phyloP scores from a whole-genome alignment of 805 yeast genomes.

The Yarrowia sp. region DNA sequence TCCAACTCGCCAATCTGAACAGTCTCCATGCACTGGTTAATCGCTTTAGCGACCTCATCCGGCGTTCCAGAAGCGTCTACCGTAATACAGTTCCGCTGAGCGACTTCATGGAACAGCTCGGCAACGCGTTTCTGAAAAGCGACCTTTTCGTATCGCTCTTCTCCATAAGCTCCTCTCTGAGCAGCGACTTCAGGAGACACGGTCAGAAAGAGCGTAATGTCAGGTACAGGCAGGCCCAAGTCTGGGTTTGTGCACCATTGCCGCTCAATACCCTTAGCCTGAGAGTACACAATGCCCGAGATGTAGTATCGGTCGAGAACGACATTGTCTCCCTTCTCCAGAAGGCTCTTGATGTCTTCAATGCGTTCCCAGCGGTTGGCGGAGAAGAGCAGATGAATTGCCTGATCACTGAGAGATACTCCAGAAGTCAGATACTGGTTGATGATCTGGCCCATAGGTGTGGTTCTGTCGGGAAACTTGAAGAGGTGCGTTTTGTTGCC shows the following conservation, averaged over 20 bases:
- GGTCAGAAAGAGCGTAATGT: slow-evolving; percentile 72
- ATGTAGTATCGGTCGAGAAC: slow-evolving; percentile 85
- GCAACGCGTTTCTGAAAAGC: slow-evolving; percentile 76
- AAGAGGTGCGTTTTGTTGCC: slow-evolving; percentile 46
- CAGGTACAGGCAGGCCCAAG: slow-evolving; percentile 82
- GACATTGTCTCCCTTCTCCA: slow-evolving; percentile 56
- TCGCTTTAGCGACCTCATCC: slow-evolving; percentile 50
- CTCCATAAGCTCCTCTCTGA: slow-evolving; percentile 79
- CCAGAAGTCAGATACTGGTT: slow-evolving; percentile 58
- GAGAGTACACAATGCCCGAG: slow-evolving; percentile 89
- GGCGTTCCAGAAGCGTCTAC: slow-evolving; percentile 62
- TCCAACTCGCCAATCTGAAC: neutral
- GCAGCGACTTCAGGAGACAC: slow-evolving; percentile 48
- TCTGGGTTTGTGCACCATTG: slow-evolving; percentile 85
- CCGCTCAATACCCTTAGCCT: slow-evolving; percentile 62
- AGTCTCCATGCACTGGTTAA: slow-evolving; percentile 33
- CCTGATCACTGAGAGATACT: slow-evolving; percentile 63
- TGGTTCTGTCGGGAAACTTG: slow-evolving; percentile 87
- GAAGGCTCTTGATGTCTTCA: slow-evolving; percentile 44
- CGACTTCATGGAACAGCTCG: slow-evolving; percentile 49
- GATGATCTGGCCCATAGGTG: slow-evolving; percentile 76
- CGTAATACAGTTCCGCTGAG: slow-evolving; percentile 42
- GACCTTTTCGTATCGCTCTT: slow-evolving; percentile 81
- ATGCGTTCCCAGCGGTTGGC: slow-evolving; percentile 93
- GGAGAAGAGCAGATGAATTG: slow-evolving; percentile 82